Percentiles rank a stretch among this genome's conserved stretches.
Conservation (phyloP, 768 basidiomycete species). For the Rhodotorula kratochvilovae region DNA sequence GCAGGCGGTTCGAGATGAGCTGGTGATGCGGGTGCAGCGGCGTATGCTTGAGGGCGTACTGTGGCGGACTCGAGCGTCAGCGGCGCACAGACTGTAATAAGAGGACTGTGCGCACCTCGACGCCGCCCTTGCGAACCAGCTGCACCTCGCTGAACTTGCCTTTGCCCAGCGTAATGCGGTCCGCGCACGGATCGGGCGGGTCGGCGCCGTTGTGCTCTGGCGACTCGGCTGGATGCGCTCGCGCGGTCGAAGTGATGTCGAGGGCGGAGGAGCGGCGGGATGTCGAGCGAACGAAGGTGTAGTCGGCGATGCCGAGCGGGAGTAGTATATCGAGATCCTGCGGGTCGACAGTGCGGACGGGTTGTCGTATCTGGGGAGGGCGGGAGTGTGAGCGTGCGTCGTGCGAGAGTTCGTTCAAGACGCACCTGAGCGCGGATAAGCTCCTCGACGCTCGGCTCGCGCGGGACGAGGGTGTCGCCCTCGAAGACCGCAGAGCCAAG, state of each 20-base stretch:
- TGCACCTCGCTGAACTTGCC: conserved; percentile 52
- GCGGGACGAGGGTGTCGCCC: not conserved
- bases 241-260: not conserved
- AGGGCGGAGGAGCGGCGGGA: not conserved
- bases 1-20: conserved; percentile 50
- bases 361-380: conserved; percentile 13
- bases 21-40: conserved; percentile 52
- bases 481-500: not conserved
- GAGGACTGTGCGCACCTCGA: conserved; percentile 42
- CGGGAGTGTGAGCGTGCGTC: not conserved
- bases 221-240: not conserved
- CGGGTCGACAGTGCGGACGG: conserved; percentile 20
- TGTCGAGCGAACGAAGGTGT: conserved; percentile 45
- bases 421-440: conserved; percentile 30
- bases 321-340: conserved; percentile 47
- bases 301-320: conserved; percentile 47
- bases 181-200: not conserved
- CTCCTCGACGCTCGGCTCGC: conserved; percentile 8
- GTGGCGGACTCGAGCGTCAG: not conserved
- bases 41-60: conserved; percentile 53
- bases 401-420: no score
- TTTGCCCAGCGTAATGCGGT: conserved; percentile 44
- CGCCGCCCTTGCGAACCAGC: conserved; percentile 46
- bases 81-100: no score
- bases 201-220: no score